Percentiles rank a stretch among this genome's conserved stretches.
phyloP scores from a whole-genome alignment of 1,139 yeast genomes.

The Scheffersomyces illinoinensis region DNA sequence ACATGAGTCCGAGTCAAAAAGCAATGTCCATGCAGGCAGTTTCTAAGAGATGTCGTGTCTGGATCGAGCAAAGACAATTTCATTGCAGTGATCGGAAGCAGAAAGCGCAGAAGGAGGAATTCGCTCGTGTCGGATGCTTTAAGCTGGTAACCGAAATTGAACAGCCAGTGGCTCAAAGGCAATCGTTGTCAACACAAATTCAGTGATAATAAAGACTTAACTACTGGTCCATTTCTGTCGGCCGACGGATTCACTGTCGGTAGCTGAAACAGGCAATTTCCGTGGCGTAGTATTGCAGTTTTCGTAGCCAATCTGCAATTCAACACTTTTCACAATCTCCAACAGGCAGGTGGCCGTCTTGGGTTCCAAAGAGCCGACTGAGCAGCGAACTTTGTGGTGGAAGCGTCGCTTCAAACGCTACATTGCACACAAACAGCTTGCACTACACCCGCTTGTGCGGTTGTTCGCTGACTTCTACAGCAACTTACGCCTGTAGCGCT shows the following conservation, averaged over 20 bases:
- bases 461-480: not conserved
- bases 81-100: not conserved
- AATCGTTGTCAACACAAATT: not conserved
- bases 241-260: not conserved
- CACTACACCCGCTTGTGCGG: not conserved
- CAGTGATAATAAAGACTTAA: not conserved
- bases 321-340: not conserved
- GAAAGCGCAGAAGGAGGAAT: not conserved
- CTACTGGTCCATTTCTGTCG: not conserved
- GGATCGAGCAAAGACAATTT: not conserved
- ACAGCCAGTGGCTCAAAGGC: not conserved
- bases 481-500: not conserved
- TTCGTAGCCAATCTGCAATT: not conserved
- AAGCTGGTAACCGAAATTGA: not conserved
- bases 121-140: not conserved
- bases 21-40: not conserved
- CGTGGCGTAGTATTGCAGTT: not conserved
- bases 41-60: not conserved
- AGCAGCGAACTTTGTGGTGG: not conserved
- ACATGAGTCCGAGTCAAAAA: not conserved
- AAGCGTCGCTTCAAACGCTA: not conserved
- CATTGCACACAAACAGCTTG: not conserved
- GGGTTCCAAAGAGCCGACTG: not conserved
- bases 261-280: not conserved
- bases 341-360: not conserved